Base-by-base conservation (phyloP, 192 early-diverging fungal genomes). In the Backusella mclennaniae region DNA sequence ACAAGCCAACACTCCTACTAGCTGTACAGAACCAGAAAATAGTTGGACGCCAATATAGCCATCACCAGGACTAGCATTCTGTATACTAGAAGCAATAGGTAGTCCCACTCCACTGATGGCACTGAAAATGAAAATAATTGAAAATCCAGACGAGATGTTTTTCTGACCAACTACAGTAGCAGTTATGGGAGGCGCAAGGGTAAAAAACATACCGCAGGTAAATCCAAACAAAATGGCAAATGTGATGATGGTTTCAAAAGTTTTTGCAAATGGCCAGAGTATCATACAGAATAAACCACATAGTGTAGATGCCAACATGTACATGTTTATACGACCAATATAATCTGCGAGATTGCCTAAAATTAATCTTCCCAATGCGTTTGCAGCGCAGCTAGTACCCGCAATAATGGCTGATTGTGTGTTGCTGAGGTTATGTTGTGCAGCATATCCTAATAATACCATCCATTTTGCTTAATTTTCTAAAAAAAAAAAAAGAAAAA, bases 321-420 rank as follows among this genome's bases (percentile, higher is more conserved):
- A 71, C 26, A 67, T 78, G 36, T 83, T 78, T 26, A 83, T n/a
- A 6, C 67, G 73, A 12, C 81, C 81, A 49, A 83, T 71, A 4
- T 53, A 26, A 49, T 83, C 81, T 29, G 70, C 81, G 0, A 76
- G 7, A n/a, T 52, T 76, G 8, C 79, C 79, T 6, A 72, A n/a
- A 11, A 56, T 11, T 29, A 80, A 1, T 31, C 79, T 69, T 6
- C 79, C 79, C 6, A 75, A 0, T 21, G 75, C 71, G n/a, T 80
- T 80, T 42, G 76, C 44, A 21, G 79, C 79, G 38, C 69, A 76
- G 35, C 59, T 19, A 33, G 74, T 14, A 46, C 67, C 71, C 1
- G 77, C 29, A n/a, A 76, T 29, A 23, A 38, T 75, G 3, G 75
- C 53, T 12, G 69, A 41, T 56, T 77, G 26, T 1, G 72, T 6